Conservation (phyloP, 192 early-diverging fungal species). For the Coemansia sp. region DNA sequence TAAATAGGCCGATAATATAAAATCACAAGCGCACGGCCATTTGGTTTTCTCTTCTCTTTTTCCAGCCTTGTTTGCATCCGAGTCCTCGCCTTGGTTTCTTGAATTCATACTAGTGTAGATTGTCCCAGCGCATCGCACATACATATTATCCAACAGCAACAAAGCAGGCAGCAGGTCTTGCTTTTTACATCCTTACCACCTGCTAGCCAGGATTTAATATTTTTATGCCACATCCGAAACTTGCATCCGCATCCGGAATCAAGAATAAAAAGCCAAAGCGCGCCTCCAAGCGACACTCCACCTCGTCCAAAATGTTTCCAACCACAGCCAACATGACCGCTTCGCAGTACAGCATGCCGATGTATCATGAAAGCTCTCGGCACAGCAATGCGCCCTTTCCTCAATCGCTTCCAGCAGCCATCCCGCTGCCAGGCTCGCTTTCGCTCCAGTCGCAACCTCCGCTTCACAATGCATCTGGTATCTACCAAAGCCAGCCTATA, state of each 20-base stretch:
- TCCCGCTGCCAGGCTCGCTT: conserved; percentile 16
- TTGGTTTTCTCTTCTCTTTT: no score
- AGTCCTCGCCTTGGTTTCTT: no score
- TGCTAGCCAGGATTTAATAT: neutral
- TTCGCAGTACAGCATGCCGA: conserved; percentile 5
- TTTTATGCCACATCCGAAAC: conserved; percentile 5
- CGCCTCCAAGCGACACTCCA: neutral
- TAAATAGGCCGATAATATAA: no score
- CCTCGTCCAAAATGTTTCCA: conserved; percentile 4
- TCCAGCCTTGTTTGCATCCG: no score
- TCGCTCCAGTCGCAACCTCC: neutral
- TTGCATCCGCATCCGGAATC: neutral
- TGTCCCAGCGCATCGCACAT: neutral
- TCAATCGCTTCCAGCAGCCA: conserved; percentile 16
- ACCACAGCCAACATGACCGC: neutral
- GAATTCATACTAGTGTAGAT: no score
- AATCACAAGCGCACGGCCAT: no score
- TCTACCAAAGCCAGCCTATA: no score
- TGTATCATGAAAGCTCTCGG: neutral
- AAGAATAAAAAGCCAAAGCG: neutral
- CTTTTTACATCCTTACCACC: neutral
- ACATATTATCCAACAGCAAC: neutral
- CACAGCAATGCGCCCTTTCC: neutral
- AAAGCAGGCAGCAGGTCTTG: neutral
- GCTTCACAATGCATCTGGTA: neutral